Evolutionary conservation across 1,139 yeast species (phyloP), one percentile per base, ranked within the genome.

Genomic region (Pichia inconspicua): DNA sequence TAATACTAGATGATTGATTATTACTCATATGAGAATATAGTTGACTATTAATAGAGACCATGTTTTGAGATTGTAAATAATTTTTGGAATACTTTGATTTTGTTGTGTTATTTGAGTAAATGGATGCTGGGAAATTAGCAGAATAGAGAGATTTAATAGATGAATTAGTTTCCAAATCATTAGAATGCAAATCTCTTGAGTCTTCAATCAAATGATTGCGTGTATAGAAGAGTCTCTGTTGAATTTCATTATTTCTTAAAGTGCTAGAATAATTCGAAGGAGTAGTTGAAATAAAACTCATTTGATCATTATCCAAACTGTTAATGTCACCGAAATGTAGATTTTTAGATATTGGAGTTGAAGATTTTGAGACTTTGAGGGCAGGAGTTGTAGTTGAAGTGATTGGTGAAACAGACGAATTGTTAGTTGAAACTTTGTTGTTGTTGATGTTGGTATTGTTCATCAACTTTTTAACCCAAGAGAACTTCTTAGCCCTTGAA

Each of bases 391-490:
- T 12, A 5, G 34, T 30, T 30, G 34, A 10, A 10, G 34, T 30
- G 1, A 14, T 12, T 30, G 34, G 10, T 9, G 40, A 10, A 2
- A 19, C 28, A 28, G 40, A 15, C 12, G 40, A 22, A 8, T 11
- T 10, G n/a, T 12, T 25, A 6, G 40, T 11, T 15, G 15, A 22
- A 14, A 14, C 11, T 15, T 22, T 38, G 28, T 15, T 34, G 28
- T 15, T 34, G 25, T 34, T 34, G 36, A 11, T 32, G n/a, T 28
- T 41, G 14, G 25, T n/a, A 19, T 47, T 47, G 15, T 47, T 49
- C 42, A 50, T 50, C 9, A 50, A 43, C 14, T 48, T 32, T 19
- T 48, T 50, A 6, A 50, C 48, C 53, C 53, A 50, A 1, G 53
- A 43, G 22, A 50, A 46, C 42, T 48, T 48, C 28, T 34, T 34